phyloP scores from a whole-genome alignment of 331 rosid genomes.

The Quercus phellos region DNA sequence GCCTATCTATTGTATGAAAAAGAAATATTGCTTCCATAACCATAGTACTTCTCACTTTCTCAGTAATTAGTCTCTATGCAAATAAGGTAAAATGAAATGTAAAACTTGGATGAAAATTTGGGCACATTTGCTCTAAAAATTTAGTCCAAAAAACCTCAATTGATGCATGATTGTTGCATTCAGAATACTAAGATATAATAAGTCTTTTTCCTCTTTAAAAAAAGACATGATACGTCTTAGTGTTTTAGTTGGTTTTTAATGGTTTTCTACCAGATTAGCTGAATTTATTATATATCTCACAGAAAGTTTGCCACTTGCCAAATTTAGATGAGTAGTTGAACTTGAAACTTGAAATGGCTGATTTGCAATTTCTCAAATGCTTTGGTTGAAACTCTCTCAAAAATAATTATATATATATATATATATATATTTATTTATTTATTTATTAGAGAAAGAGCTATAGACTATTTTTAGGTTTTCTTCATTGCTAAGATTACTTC shows the following conservation, averaged over 20 bases:
- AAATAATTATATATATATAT: too few species aligned
- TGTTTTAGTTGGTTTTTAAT: neutral
- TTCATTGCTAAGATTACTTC: neutral
- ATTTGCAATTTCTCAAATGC: neutral
- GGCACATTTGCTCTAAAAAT: too few species aligned
- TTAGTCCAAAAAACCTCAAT: neutral
- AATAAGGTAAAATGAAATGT: too few species aligned
- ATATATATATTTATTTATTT: too few species aligned
- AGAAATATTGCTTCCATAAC: too few species aligned
- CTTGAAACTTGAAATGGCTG: neutral
- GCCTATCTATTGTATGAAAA: too few species aligned
- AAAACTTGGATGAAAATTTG: too few species aligned
- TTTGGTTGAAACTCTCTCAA: neutral
- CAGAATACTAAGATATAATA: neutral
- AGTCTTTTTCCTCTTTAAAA: neutral
- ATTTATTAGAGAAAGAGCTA: too few species aligned
- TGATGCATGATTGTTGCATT: neutral
- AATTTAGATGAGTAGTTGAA: neutral
- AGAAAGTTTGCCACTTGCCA: neutral
- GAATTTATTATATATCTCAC: neutral
- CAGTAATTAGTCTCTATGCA: too few species aligned
- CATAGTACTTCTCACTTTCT: too few species aligned
- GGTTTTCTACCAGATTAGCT: neutral
- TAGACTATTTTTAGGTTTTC: neutral
- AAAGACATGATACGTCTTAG: too few species aligned